These are phyloP conservation scores for Fraxinus ornus DNA, from an alignment of 305 asterid genomes.

Conservation along the genomic window DNA sequence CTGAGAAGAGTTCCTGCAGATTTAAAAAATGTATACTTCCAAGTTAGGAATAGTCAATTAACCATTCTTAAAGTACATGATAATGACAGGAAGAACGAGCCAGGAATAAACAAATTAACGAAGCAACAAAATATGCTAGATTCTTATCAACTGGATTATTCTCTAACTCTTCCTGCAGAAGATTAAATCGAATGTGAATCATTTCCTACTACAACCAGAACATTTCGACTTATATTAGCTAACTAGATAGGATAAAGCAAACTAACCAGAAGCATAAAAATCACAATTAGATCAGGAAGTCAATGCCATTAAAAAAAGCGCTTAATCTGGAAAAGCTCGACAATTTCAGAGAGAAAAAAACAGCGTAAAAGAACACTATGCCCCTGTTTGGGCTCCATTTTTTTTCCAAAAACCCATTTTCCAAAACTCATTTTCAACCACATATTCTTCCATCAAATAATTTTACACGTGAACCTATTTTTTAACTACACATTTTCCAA, in stretches of 20 bases:
- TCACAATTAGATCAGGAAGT: not conserved
- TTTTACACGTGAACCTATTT: too few relatives aligned
- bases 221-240: not conserved
- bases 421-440: too few relatives aligned
- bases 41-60: not conserved
- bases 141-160: not conserved
- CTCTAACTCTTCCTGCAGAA: not conserved
- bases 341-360: not conserved
- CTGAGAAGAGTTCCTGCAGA: conserved; percentile 54
- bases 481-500: too few relatives aligned
- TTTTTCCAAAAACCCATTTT: too few relatives aligned
- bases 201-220: not conserved
- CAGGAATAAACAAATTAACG: not conserved
- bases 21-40: not conserved
- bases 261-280: not conserved
- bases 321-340: not conserved
- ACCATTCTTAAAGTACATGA: not conserved
- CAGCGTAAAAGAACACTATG: not conserved
- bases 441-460: too few relatives aligned
- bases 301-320: not conserved
- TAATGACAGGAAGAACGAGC: not conserved
- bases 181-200: not conserved
- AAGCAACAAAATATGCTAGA: not conserved
- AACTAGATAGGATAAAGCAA: not conserved
- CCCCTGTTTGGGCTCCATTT: too few relatives aligned